A percentile compares a stretch with the other conserved stretches of the same genome.
These are phyloP conservation scores for Emmonsiellopsis sp. DNA, from an alignment of 2,329 filamentous ascomycete genomes.

Conservation along the genomic window DNA sequence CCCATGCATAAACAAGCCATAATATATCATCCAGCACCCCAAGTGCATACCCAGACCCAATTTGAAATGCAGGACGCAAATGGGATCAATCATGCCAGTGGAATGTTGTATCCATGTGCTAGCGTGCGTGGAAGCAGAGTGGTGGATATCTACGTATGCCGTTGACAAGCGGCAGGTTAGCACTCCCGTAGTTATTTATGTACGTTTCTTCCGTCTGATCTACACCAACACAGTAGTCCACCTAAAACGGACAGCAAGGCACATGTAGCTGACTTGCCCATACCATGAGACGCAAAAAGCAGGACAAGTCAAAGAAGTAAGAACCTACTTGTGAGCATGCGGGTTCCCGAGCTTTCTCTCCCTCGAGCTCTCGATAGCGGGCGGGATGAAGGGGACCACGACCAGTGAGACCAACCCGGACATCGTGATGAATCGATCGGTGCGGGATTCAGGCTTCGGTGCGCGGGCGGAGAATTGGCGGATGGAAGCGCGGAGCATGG, in stretches of 20 bases:
- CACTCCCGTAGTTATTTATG: too few relatives aligned
- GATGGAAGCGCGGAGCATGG: slow-evolving; percentile 26
- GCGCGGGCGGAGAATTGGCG: slow-evolving; percentile 35
- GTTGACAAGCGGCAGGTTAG: neutral
- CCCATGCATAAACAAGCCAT: too few relatives aligned
- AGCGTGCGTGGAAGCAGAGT: slow-evolving; percentile 34
- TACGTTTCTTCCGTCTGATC: too few relatives aligned
- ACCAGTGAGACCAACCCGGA: slow-evolving; percentile 35
- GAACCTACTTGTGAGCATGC: slow-evolving; percentile 15
- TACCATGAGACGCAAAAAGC: neutral
- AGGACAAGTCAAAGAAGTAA: neutral
- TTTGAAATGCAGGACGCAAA: too few relatives aligned
- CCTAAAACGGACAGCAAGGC: too few relatives aligned
- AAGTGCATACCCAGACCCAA: too few relatives aligned
- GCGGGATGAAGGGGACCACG: slow-evolving; percentile 37
- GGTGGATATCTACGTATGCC: slow-evolving; percentile 25
- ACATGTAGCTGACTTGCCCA: too few relatives aligned
- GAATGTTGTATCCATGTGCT: slow-evolving; percentile 2
- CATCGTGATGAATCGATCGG: slow-evolving; percentile 30
- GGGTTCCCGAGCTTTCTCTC: slow-evolving; percentile 30
- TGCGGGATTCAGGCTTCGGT: slow-evolving; percentile 25
- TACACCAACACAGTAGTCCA: too few relatives aligned
- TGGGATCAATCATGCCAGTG: too few relatives aligned
- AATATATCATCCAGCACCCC: too few relatives aligned
- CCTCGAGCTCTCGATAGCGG: slow-evolving; percentile 36